Conservation (phyloP, 23 red algal species). For the Gracilaria gracilis region DNA sequence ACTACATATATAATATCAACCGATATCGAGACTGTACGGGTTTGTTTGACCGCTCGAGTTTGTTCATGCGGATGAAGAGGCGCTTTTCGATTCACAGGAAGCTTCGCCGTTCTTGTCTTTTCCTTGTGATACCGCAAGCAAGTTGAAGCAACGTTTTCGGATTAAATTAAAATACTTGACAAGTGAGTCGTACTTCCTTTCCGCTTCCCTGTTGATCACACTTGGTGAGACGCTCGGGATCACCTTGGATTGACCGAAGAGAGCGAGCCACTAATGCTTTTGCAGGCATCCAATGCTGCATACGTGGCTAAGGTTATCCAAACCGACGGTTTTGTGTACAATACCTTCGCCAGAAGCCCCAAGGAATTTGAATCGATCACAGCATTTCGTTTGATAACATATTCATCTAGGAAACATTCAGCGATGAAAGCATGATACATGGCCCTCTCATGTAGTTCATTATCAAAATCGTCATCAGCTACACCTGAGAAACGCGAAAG, state of each 20-base stretch:
- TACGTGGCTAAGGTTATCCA: constrained; percentile 4
- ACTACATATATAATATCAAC: no score
- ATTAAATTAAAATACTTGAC: background rate
- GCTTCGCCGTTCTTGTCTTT: background rate
- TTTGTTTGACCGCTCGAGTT: background rate
- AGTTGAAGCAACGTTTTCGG: background rate
- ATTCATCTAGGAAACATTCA: constrained; percentile 22
- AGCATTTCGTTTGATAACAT: background rate
- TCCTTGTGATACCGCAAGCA: background rate
- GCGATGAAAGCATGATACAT: constrained; percentile 25
- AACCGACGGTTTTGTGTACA: background rate
- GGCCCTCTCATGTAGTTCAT: background rate
- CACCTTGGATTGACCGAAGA: background rate
- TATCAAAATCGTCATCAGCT: background rate
- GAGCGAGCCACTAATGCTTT: background rate
- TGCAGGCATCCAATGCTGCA: background rate
- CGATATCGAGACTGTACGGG: background rate
- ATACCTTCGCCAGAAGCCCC: background rate
- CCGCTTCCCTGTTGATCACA: background rate
- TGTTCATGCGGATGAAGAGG: background rate
- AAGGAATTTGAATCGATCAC: background rate
- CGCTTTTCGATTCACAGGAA: background rate
- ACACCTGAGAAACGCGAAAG: background rate
- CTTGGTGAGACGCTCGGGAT: background rate
- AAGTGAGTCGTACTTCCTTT: background rate